Evolutionary conservation across 345 rosid genomes (phyloP).

Genomic region (Dimocarpus longan): DNA sequence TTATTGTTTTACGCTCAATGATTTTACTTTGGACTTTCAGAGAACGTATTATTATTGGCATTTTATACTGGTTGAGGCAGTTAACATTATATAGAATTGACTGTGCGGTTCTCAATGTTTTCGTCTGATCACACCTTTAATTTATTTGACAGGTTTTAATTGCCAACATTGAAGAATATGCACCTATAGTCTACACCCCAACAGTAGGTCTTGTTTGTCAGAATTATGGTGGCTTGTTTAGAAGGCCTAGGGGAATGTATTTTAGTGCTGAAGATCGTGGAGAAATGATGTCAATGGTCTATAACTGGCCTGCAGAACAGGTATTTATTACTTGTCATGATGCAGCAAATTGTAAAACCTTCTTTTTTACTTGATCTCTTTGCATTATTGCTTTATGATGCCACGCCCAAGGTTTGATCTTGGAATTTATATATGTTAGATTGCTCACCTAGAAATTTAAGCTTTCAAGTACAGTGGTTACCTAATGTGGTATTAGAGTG

Average conservation of each 20-base stretch:
- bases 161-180: slow-evolving; percentile 91
- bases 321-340: slow-evolving; percentile 36
- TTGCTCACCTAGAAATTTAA: not conserved
- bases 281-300: slow-evolving; percentile 99
- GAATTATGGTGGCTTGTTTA: slow-evolving; percentile 90
- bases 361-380: slow-evolving; percentile 16
- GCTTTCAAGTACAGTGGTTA: not conserved
- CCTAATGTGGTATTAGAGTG: not conserved
- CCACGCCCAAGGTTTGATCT: not conserved
- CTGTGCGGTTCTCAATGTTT: not conserved
- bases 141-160: slow-evolving; percentile 71
- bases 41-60: not conserved
- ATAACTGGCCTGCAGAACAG: slow-evolving; percentile 99
- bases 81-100: not conserved
- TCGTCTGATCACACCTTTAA: not conserved
- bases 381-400: slow-evolving; percentile 7
- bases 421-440: not conserved
- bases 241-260: slow-evolving; percentile 99
- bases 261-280: slow-evolving; percentile 94
- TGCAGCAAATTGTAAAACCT: slow-evolving; percentile 17
- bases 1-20: not conserved
- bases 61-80: not conserved
- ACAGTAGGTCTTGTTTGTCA: slow-evolving; percentile 98
- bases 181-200: slow-evolving; percentile 95
- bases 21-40: not conserved